Conservation (phyloP, 2,329 filamentous ascomycete species). For the Graphilbum fragrans region DNA sequence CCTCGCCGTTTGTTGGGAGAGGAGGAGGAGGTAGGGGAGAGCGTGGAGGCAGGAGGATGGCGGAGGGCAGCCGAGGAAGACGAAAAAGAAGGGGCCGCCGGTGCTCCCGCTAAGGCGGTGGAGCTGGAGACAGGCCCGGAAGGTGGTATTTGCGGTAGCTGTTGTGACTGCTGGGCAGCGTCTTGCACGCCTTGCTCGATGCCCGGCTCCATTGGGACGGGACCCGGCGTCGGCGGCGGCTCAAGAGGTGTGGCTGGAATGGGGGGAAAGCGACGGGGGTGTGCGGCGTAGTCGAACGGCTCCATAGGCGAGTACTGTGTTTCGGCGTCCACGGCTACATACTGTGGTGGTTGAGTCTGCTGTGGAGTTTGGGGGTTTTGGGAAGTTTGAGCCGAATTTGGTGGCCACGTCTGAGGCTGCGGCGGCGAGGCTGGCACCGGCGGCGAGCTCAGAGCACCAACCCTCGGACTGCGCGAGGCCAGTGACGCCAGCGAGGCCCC, state of each 20-base stretch:
- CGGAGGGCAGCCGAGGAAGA: not conserved
- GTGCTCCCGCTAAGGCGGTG: not conserved
- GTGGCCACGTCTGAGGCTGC: not conserved
- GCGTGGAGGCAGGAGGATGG: conserved; percentile 1
- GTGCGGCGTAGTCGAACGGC: conserved; percentile 24
- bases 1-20: conserved; percentile 28
- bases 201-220: conserved; percentile 15
- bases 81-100: not conserved
- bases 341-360: conserved; percentile 10
- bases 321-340: conserved; percentile 26
- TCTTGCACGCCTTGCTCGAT: conserved; percentile 12
- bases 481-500: no score
- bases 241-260: conserved; percentile 9
- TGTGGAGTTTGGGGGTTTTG: not conserved
- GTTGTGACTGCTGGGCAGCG: not conserved
- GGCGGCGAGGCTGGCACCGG: not conserved
- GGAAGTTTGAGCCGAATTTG: not conserved
- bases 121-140: not conserved
- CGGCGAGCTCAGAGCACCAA: not conserved
- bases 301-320: conserved; percentile 38
- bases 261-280: conserved; percentile 3
- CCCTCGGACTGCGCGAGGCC: no score
- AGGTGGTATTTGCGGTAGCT: not conserved
- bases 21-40: conserved; percentile 4
- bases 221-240: conserved; percentile 16